phyloP scores from a whole-genome alignment of 805 yeast genomes.

The Ogataea minuta region DNA sequence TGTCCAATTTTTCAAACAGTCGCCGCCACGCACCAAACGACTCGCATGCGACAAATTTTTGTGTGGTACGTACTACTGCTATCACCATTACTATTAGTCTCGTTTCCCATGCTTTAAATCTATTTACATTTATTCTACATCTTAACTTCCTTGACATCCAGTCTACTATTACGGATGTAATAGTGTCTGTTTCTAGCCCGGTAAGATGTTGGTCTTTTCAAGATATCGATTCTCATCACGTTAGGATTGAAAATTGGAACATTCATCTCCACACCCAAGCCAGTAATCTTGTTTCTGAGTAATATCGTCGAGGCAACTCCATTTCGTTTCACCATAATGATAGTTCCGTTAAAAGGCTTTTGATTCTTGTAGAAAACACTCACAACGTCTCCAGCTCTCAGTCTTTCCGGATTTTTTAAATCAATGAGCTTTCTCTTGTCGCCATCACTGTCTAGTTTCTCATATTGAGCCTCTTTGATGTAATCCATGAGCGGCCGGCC shows the following conservation, averaged over 20 bases:
- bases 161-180: constrained; percentile 77
- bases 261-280: constrained; percentile 82
- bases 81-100: too few relatives aligned
- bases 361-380: constrained; percentile 67
- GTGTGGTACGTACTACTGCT: too few relatives aligned
- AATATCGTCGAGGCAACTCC: constrained; percentile 73
- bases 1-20: constrained; percentile 10
- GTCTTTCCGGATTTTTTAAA: constrained; percentile 42
- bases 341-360: constrained; percentile 72
- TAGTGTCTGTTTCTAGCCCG: constrained; percentile 82
- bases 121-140: constrained; percentile 7
- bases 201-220: constrained; percentile 71
- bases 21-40: constrained; percentile 3
- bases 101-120: constrained; percentile 2
- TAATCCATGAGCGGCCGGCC: constrained; percentile 46
- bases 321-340: constrained; percentile 71
- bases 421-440: constrained; percentile 57
- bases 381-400: constrained; percentile 81
- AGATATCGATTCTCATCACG: constrained; percentile 70
- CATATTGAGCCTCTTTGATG: constrained; percentile 50
- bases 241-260: constrained; percentile 80
- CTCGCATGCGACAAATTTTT: neutral
- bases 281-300: constrained; percentile 76
- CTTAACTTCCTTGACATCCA: constrained; percentile 74
- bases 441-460: constrained; percentile 69